A percentile compares a stretch with the other conserved stretches of the same genome.
Conservation (phyloP, 176 grass and related monocot species). For the Coix lacrymajobi region DNA sequence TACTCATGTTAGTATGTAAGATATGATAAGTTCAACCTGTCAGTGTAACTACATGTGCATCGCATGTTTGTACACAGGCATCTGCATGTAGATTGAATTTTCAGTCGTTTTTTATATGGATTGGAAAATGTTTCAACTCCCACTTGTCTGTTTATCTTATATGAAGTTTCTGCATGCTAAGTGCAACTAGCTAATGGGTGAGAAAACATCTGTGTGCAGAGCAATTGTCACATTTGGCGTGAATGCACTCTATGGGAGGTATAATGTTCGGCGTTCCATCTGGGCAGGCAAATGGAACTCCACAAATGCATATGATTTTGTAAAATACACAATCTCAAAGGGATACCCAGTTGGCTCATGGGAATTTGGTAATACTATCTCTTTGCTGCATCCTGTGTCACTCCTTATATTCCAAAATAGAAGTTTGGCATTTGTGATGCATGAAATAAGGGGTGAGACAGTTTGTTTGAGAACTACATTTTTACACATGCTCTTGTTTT, state of each 20-base stretch:
- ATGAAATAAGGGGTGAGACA: background rate
- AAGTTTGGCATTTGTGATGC: background rate
- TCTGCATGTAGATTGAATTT: background rate
- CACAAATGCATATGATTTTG: slow-evolving; percentile 66
- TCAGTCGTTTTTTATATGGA: background rate
- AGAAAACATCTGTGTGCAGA: slow-evolving; percentile 48
- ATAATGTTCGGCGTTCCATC: slow-evolving; percentile 41
- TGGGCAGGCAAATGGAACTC: slow-evolving; percentile 86
- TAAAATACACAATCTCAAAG: slow-evolving; percentile 77
- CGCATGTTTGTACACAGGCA: background rate
- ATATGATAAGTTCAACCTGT: background rate
- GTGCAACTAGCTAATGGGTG: slow-evolving; percentile 16
- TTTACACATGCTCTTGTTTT: slow-evolving; percentile 18
- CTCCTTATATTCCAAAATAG: background rate
- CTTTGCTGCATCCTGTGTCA: background rate
- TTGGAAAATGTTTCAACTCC: background rate
- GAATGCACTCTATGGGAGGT: slow-evolving; percentile 81
- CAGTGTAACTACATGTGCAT: background rate
- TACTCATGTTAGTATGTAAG: background rate
- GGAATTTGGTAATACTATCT: slow-evolving; percentile 77
- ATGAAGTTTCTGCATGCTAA: background rate
- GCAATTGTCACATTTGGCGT: slow-evolving; percentile 86
- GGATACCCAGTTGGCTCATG: slow-evolving; percentile 84
- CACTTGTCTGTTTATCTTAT: background rate
- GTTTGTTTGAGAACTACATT: background rate